These are phyloP conservation scores for Pichia manshurica DNA, from an alignment of 805 yeast genomes.

Conservation along the genomic window DNA sequence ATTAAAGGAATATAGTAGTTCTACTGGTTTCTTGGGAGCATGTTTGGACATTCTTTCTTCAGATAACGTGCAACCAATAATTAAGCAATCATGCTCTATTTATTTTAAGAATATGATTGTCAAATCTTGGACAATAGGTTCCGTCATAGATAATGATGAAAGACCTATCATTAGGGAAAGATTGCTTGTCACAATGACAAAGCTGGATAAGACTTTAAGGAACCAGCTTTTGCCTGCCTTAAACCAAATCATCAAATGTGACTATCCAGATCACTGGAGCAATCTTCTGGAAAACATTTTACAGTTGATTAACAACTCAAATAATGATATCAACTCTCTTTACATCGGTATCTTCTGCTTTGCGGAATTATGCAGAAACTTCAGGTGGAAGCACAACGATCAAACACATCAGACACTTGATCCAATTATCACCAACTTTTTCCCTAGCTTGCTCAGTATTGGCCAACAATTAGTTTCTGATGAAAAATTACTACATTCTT, in stretches of 20 bases:
- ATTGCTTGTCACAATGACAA: conserved; percentile 56
- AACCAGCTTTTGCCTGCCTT: conserved; percentile 50
- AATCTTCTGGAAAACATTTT: conserved; percentile 44
- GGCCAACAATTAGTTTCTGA: conserved; percentile 47
- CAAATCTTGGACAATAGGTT: conserved; percentile 51
- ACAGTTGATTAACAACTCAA: conserved; percentile 37
- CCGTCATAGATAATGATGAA: conserved; percentile 59
- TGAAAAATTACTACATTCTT: conserved; percentile 28
- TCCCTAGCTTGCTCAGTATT: conserved; percentile 62
- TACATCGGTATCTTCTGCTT: conserved; percentile 74
- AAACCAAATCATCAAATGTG: conserved; percentile 41
- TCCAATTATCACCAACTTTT: conserved; percentile 52
- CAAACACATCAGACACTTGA: conserved; percentile 50
- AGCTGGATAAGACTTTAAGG: conserved; percentile 37
- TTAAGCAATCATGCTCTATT: conserved; percentile 77
- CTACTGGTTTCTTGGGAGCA: conserved; percentile 74
- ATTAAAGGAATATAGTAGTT: conserved; percentile 49
- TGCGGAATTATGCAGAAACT: conserved; percentile 67
- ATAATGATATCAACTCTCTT: conserved; percentile 34
- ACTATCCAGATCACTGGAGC: conserved; percentile 46
- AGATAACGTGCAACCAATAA: conserved; percentile 44
- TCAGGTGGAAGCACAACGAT: conserved; percentile 67
- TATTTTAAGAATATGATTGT: conserved; percentile 75
- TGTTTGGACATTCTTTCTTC: conserved; percentile 70
- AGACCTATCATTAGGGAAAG: conserved; percentile 68